A percentile compares a stretch with the other conserved stretches of the same genome.
Conservation (phyloP, 2,329 filamentous ascomycete genomes). For the Alternaria brassicae region DNA sequence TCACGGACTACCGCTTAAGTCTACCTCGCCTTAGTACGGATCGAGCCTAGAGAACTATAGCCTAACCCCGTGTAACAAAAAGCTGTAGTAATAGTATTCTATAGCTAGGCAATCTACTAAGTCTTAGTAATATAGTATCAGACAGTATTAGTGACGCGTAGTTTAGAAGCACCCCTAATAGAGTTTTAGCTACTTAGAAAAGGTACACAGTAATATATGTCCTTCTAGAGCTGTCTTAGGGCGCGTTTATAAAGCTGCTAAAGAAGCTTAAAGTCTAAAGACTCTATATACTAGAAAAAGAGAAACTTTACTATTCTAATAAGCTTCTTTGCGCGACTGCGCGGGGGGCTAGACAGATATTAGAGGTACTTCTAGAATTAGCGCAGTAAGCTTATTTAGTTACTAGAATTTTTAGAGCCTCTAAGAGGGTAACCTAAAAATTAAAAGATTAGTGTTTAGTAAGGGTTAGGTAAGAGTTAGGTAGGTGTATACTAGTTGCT, state of each 20-base stretch:
- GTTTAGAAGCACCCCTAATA: slow-evolving; percentile 8
- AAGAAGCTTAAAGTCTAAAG: background rate
- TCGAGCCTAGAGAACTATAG: no score
- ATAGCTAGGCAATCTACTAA: slow-evolving; percentile 6
- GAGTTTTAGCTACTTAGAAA: background rate
- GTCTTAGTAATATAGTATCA: slow-evolving; percentile 8
- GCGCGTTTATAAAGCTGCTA: background rate
- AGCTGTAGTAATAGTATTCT: slow-evolving; percentile 3
- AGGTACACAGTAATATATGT: background rate
- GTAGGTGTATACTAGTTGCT: no score
- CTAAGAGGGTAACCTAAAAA: background rate
- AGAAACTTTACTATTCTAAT: no score
- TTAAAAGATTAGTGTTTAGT: background rate
- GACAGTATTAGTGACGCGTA: background rate
- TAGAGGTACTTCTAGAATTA: background rate
- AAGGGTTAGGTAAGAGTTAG: background rate
- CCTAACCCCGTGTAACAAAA: no score
- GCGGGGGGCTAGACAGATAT: no score
- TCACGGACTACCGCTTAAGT: no score
- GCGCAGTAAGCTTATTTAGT: background rate
- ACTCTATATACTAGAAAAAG: background rate
- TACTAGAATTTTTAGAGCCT: background rate
- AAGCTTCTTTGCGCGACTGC: background rate
- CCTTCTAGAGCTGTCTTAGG: background rate
- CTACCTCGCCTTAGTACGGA: no score